phyloP scores from a whole-genome alignment of 257 asterid genomes.

The Capsicum pubescens region DNA sequence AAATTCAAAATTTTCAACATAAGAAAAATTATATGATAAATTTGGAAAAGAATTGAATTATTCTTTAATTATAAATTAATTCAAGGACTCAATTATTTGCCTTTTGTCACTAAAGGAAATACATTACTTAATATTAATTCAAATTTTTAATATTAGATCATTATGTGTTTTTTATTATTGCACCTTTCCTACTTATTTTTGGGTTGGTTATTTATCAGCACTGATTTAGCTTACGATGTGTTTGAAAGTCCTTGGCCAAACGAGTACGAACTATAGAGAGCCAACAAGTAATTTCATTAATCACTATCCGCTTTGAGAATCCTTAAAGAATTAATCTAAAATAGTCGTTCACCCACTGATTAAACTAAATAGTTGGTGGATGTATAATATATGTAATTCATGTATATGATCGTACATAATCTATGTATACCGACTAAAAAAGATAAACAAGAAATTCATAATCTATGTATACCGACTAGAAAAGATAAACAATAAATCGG shows the following conservation, averaged over 20 bases:
- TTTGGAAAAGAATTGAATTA: background rate
- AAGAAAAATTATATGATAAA: background rate
- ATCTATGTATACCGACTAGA: no score
- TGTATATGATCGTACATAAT: background rate
- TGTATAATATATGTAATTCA: background rate
- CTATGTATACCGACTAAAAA: no score
- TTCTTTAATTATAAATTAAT: background rate
- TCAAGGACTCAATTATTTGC: background rate
- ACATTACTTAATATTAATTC: background rate
- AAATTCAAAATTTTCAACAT: background rate
- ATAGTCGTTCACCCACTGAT: background rate
- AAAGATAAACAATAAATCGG: no score
- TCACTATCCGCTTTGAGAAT: background rate
- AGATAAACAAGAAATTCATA: no score
- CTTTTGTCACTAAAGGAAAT: background rate
- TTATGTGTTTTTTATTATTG: background rate
- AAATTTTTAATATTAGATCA: background rate
- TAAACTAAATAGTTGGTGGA: background rate
- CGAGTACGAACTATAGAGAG: background rate
- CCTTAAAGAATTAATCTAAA: background rate
- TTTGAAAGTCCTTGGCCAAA: background rate
- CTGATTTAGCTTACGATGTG: background rate
- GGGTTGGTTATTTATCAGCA: background rate
- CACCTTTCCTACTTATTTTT: background rate
- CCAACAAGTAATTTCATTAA: background rate